A percentile compares a stretch with the other conserved stretches of the same genome.
Evolutionary conservation across 176 grass and related monocot genomes (phyloP).

Genomic region (Phoenix roebelenii): DNA sequence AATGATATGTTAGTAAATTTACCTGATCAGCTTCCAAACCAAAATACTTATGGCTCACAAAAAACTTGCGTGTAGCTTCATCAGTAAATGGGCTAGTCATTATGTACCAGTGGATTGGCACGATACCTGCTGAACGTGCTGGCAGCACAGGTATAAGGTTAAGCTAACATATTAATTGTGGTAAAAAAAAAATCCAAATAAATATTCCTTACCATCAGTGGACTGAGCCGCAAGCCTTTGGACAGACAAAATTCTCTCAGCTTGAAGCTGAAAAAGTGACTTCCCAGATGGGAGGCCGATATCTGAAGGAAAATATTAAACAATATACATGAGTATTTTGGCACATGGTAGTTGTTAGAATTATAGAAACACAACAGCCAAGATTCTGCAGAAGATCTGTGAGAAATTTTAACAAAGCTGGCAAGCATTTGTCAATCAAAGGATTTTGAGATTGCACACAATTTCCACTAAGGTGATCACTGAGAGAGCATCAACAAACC

Average conservation of each 20-base stretch:
- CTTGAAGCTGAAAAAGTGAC: conserved; percentile 97
- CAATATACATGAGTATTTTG: background rate
- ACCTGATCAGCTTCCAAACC: conserved; percentile 89
- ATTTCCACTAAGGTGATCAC: too few relatives aligned
- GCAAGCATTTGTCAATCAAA: too few relatives aligned
- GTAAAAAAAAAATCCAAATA: background rate
- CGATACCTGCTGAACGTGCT: conserved; percentile 37
- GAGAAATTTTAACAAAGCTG: too few relatives aligned
- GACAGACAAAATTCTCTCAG: conserved; percentile 76
- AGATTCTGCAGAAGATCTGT: conserved; percentile 2
- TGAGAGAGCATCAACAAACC: too few relatives aligned
- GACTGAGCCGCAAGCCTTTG: conserved; percentile 93
- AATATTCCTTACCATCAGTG: conserved; percentile 49
- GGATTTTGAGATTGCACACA: too few relatives aligned
- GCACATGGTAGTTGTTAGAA: background rate
- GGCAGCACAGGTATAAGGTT: background rate
- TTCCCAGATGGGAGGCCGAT: conserved; percentile 96
- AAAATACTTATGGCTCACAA: conserved; percentile 85
- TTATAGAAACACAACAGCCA: background rate
- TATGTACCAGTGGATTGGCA: conserved; percentile 89
- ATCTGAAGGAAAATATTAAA: conserved; percentile 30
- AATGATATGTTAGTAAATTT: conserved; percentile 20
- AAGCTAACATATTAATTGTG: background rate
- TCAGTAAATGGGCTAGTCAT: conserved; percentile 98
- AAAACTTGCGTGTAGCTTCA: conserved; percentile 76